phyloP scores from a whole-genome alignment of 2,329 filamentous ascomycete genomes.

The Phyllosticta ampelicida region DNA sequence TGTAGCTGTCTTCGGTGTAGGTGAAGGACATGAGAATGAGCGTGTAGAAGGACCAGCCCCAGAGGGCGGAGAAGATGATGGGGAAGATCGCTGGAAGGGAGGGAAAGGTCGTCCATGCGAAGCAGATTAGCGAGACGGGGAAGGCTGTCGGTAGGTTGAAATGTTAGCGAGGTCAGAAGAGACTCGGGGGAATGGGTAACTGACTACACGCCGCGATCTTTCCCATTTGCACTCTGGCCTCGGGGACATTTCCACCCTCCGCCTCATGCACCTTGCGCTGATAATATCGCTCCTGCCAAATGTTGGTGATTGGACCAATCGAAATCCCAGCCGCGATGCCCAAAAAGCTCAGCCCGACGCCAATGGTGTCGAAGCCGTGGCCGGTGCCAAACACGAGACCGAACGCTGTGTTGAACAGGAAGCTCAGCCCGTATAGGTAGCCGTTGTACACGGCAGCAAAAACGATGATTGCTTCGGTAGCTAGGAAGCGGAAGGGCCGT shows the following conservation, averaged over 20 bases:
- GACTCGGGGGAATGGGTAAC: slow-evolving; percentile 11
- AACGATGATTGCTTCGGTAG: slow-evolving; percentile 37
- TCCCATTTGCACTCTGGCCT: slow-evolving; percentile 32
- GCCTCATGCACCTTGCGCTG: slow-evolving; percentile 24
- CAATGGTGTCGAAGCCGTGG: slow-evolving; percentile 31
- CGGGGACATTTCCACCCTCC: slow-evolving; percentile 28
- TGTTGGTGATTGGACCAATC: slow-evolving; percentile 33
- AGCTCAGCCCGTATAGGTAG: slow-evolving; percentile 39
- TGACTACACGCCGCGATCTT: slow-evolving; percentile 31
- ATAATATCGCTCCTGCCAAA: slow-evolving; percentile 36
- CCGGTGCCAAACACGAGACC: slow-evolving; percentile 39
- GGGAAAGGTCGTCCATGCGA: slow-evolving; percentile 9
- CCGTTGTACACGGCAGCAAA: slow-evolving; percentile 40
- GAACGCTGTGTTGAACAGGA: slow-evolving; percentile 41
- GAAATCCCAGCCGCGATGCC: slow-evolving; percentile 33
- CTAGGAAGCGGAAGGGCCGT: slow-evolving; percentile 38
- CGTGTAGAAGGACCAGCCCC: slow-evolving; percentile 42
- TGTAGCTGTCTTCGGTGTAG: slow-evolving; percentile 40
- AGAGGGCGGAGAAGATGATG: slow-evolving; percentile 38
- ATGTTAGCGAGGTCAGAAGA: slow-evolving; percentile 14
- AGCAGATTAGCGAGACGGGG: slow-evolving; percentile 15
- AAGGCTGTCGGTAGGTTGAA: slow-evolving; percentile 15
- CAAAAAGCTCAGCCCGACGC: slow-evolving; percentile 32
- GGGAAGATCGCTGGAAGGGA: slow-evolving; percentile 31
- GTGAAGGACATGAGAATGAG: slow-evolving; percentile 41